phyloP scores from a whole-genome alignment of 1,284 basidiomycete genomes.

The Cutaneotrichosporon daszewskae region DNA sequence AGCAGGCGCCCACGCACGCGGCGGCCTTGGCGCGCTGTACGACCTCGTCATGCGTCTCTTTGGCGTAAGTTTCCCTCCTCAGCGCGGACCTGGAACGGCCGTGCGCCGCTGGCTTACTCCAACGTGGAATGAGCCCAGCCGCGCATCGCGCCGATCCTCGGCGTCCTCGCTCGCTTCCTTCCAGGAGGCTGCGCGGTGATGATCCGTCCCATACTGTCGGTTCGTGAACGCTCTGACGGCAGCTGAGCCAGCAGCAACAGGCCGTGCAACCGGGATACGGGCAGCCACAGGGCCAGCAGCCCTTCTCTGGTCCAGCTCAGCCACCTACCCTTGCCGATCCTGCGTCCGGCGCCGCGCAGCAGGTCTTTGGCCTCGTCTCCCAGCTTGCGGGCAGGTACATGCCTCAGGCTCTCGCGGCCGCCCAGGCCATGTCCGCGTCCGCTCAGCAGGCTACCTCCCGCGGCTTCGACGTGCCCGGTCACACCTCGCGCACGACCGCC shows the following conservation, averaged over 20 bases:
- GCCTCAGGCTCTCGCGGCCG: constrained; percentile 37
- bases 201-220: too few relatives aligned
- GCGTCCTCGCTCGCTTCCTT: neutral
- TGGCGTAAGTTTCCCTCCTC: constrained; percentile 36
- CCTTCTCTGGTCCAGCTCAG: too few relatives aligned
- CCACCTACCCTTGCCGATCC: constrained; percentile 44
- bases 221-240: constrained; percentile 2
- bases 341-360: constrained; percentile 38
- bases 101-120: too few relatives aligned
- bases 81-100: too few relatives aligned
- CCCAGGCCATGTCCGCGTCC: constrained; percentile 27
- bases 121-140: too few relatives aligned
- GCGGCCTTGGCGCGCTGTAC: constrained; percentile 35
- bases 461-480: constrained; percentile 9
- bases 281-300: constrained; percentile 1
- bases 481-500: constrained; percentile 5
- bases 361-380: constrained; percentile 29
- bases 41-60: constrained; percentile 32
- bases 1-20: constrained; percentile 27
- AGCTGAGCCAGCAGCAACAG: constrained; percentile 11
- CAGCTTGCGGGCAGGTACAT: constrained; percentile 40
- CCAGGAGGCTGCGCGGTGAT: too few relatives aligned
- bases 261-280: constrained; percentile 1
- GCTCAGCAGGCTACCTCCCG: constrained; percentile 5
- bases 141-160: neutral